Conservation (phyloP, 495 filamentous ascomycete genomes). For the Parathielavia appendiculata region DNA sequence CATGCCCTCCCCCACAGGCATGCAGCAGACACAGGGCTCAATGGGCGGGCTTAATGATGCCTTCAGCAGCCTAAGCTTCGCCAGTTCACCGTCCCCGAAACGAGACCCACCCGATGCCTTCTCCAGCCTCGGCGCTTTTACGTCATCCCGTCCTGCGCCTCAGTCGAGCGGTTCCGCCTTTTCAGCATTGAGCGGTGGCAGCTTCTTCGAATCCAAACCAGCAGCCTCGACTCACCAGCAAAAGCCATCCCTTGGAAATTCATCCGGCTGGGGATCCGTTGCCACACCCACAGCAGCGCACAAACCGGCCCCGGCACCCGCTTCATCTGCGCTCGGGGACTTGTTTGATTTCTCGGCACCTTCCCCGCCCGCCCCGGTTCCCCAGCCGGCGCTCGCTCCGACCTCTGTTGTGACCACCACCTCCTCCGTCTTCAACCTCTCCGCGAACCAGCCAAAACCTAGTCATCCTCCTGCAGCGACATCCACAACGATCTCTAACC, state of each 20-base stretch:
- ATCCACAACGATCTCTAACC: slow-evolving; percentile 19
- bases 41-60: slow-evolving; percentile 79
- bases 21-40: slow-evolving; percentile 44
- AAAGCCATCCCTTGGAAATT: slow-evolving; percentile 45
- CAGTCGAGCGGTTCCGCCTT: slow-evolving; percentile 52
- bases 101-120: slow-evolving; percentile 60
- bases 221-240: slow-evolving; percentile 47
- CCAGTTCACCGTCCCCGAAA: slow-evolving; percentile 50
- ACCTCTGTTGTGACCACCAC: slow-evolving; percentile 34
- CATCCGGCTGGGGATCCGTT: slow-evolving; percentile 51
- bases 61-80: slow-evolving; percentile 77
- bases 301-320: slow-evolving; percentile 40
- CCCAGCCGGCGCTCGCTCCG: slow-evolving; percentile 42
- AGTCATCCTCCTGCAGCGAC: slow-evolving; percentile 38
- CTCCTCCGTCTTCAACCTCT: slow-evolving; percentile 77
- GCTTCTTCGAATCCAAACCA: slow-evolving; percentile 76
- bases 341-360: slow-evolving; percentile 69
- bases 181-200: slow-evolving; percentile 56
- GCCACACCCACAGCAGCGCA: slow-evolving; percentile 44
- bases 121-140: slow-evolving; percentile 61
- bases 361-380: slow-evolving; percentile 41
- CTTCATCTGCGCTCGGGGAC: slow-evolving; percentile 57
- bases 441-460: slow-evolving; percentile 46
- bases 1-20: slow-evolving; percentile 46
- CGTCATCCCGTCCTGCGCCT: slow-evolving; percentile 49